phyloP scores from a whole-genome alignment of 148 eudicot genomes.

The Rheum nobile region DNA sequence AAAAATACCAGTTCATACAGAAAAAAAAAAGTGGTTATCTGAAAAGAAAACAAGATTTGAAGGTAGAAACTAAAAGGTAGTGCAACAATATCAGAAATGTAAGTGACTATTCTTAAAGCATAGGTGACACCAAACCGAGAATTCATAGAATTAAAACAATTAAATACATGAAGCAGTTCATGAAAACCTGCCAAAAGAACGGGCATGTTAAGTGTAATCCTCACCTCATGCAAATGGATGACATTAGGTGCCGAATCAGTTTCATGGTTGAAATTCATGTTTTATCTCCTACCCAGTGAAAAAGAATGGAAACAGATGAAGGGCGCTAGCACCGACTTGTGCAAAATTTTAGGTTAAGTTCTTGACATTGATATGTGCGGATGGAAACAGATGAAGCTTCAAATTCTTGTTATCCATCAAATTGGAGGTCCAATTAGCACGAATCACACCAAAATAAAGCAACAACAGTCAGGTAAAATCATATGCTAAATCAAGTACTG shows the following conservation, averaged over 20 bases:
- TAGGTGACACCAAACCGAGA: too few relatives aligned
- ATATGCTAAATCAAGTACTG: too few relatives aligned
- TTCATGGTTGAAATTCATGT: too few relatives aligned
- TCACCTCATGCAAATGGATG: slow-evolving; percentile 59
- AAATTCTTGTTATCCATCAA: not conserved
- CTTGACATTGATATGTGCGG: not conserved
- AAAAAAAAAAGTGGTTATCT: not conserved
- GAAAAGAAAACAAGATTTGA: too few relatives aligned
- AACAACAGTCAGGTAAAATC: not conserved
- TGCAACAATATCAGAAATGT: too few relatives aligned
- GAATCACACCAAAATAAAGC: not conserved
- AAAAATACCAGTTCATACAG: slow-evolving; percentile 16
- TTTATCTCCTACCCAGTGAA: too few relatives aligned
- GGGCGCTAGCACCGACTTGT: too few relatives aligned
- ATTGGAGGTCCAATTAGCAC: not conserved
- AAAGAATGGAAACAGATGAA: too few relatives aligned
- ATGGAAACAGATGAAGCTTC: not conserved
- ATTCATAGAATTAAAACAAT: too few relatives aligned
- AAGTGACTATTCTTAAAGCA: too few relatives aligned
- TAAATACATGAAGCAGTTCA: not conserved
- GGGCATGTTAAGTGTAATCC: slow-evolving; percentile 9
- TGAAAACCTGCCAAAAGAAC: not conserved
- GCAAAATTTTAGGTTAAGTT: not conserved
- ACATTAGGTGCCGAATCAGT: too few relatives aligned
- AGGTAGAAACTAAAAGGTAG: too few relatives aligned